Conservation (phyloP, 73 alveolate genomes). For the Paraurostyla sp. region DNA sequence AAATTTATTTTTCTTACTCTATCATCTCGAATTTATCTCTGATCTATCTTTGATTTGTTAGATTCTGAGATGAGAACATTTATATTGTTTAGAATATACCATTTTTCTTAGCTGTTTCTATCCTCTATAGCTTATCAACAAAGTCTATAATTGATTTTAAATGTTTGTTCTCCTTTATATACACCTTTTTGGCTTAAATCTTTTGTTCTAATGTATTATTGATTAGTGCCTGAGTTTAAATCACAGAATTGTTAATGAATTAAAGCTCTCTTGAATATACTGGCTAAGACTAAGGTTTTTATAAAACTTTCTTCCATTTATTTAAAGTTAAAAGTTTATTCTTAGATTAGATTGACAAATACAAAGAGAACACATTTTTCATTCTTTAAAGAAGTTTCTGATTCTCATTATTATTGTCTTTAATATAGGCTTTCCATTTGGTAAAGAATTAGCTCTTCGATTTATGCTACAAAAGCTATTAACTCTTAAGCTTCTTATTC, state of each 20-base stretch:
- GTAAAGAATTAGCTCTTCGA: not conserved
- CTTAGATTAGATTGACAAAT: not conserved
- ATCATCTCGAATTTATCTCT: conserved; percentile 33
- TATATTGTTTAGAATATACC: not conserved
- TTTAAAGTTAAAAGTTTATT: not conserved
- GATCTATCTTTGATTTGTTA: conserved; percentile 3
- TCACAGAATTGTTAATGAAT: conserved; percentile 12
- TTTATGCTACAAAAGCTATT: not conserved
- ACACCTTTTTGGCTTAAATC: not conserved
- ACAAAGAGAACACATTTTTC: not conserved
- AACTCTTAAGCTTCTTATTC: not conserved
- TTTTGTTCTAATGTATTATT: conserved; percentile 9
- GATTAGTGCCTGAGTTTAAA: not conserved
- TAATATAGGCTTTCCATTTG: not conserved
- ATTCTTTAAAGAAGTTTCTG: not conserved
- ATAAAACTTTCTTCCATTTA: not conserved
- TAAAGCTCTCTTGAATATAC: not conserved
- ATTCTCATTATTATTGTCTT: not conserved
- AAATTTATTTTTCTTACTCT: conserved; percentile 8
- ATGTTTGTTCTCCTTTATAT: not conserved
- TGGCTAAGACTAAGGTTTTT: not conserved
- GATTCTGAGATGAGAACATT: not conserved
- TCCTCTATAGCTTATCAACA: not conserved
- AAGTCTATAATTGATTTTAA: not conserved
- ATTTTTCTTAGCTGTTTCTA: not conserved